Evolutionary conservation across 1,284 basidiomycete genomes (phyloP), one percentile per base, ranked within the genome.

Genomic region (Pyrrhoderma noxium): DNA sequence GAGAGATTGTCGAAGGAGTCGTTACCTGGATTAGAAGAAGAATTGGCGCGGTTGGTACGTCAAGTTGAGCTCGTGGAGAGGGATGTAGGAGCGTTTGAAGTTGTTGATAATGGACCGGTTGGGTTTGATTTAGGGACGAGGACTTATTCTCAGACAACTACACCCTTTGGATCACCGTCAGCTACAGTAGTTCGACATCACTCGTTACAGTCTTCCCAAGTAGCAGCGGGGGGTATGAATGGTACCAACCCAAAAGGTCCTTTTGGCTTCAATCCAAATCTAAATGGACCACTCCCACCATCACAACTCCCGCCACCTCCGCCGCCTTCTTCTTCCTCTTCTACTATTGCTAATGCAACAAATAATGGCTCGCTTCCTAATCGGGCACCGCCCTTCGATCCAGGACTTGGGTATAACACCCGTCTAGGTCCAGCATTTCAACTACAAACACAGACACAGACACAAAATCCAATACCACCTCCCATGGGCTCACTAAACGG

Each of bases 1-100:
- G 83, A 82, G 62, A 74, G 73, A 56, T 64, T 83, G 37, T 84
- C 85, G 47, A 68, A 68, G 2, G 67, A 79, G 66, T 73, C 67
- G 52, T 57, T 74, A n/a, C 63, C 65, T 9, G 69, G 71, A 46
- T 63, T 75, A 22, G 71, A 75, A 59, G 66, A 66, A 46, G 62
- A 65, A 57, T 59, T 74, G 39, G 61, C 63, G 43, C 63, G 61
- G 52, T 57, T 73, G 18, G 60, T 65, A 41, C 64, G 68, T 37
- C 68, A 73, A 59, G 61, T 72, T 23, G 66, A 70, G 57, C 62
- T 66, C 14, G 59, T 70, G 31, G 69, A 71, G 40, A 51, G 49
- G 11, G 46, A 46, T 35, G 51, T 45, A 16, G 47, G 40, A 31
- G 52, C 45, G 25, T 55, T 51, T 34, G 48, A 57, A 25, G 53